A percentile compares a stretch with the other conserved stretches of the same genome.
These are phyloP conservation scores for Blumeria hordei DNA, from an alignment of 2,329 filamentous ascomycete genomes.

Conservation along the genomic window DNA sequence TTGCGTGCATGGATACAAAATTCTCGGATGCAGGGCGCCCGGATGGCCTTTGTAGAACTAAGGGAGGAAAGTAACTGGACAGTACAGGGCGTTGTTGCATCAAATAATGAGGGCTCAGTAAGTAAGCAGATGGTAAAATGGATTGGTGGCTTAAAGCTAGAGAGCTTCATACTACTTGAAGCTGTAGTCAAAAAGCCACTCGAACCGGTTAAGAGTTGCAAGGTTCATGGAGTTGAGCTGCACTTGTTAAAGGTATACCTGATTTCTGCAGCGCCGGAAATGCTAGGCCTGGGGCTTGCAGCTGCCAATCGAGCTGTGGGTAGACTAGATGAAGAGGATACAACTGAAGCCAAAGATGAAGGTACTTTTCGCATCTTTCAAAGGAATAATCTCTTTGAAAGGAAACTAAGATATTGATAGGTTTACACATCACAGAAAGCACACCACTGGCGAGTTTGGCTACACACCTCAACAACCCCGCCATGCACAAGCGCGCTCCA, in stretches of 20 bases:
- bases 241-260: conserved; percentile 73
- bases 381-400: background rate
- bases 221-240: conserved; percentile 58
- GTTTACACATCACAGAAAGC: conserved; percentile 21
- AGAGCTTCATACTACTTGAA: conserved; percentile 65
- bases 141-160: conserved; percentile 46
- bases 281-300: conserved; percentile 32
- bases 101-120: conserved; percentile 38
- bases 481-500: conserved; percentile 75
- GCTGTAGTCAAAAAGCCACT: conserved; percentile 59
- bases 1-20: conserved; percentile 72
- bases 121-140: conserved; percentile 91
- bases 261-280: conserved; percentile 36
- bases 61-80: conserved; percentile 50
- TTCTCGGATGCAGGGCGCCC: conserved; percentile 65
- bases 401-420: conserved; percentile 7
- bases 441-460: conserved; percentile 36
- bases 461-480: conserved; percentile 60
- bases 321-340: conserved; percentile 34
- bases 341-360: conserved; percentile 20
- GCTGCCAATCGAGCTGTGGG: conserved; percentile 29
- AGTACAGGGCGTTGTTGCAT: conserved; percentile 58
- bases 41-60: conserved; percentile 77
- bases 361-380: conserved; percentile 7
- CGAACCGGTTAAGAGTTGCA: conserved; percentile 72